Evolutionary conservation across 2,329 filamentous ascomycete species (phyloP), one percentile per base, ranked within the genome.

Genomic region (Blastomyces emzantsi): DNA sequence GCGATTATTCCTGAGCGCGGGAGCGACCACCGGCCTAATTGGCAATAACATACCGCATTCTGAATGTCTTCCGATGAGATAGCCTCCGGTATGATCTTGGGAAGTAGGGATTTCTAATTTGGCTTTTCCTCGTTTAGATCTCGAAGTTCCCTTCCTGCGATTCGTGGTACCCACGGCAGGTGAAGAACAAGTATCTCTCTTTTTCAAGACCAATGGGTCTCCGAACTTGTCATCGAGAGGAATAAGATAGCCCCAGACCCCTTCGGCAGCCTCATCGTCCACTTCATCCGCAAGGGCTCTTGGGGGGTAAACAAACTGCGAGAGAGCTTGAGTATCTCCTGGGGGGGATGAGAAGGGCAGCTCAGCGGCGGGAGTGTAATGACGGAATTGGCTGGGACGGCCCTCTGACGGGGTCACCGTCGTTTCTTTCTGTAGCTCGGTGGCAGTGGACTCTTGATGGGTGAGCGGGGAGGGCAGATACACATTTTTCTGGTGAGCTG

Each of bases 181-280:
- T 17, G 84, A 74, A 0, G 88, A 85, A 72, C 92, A 96, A 45
- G 84, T 82, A 64, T 82, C 83, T 63, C 92, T 84, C 71, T 86
- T 90, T 76, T 85, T 88, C 74, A 99, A 75, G 8, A 95, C 89
- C 77, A 96, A 75, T 4, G 82, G 76, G 74, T 89, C 78, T 76
- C 86, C 87, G 62, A 88, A 86, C 67, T 84, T 85, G 61, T 84
- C 82, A 71, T 93, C 87, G 28, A 96, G 79, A 1, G 93, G 91
- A 62, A 96, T 85, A 5, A 99, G 81, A 71, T 97, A 99, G 15
- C 95, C 95, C 94, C 94, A 99, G 1, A 97, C 91, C 9, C 91
- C 91, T 73, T 96, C 90, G 56, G 85, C 83, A 64, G 84, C 85
- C 77, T 96, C 92, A 72, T 96, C 90, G 66, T 92, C 85, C 3